Percentiles rank a stretch among this genome's conserved stretches.
Evolutionary conservation across 2,329 filamentous ascomycete species (phyloP).

Genomic region (Sporothrix euskadiensis): DNA sequence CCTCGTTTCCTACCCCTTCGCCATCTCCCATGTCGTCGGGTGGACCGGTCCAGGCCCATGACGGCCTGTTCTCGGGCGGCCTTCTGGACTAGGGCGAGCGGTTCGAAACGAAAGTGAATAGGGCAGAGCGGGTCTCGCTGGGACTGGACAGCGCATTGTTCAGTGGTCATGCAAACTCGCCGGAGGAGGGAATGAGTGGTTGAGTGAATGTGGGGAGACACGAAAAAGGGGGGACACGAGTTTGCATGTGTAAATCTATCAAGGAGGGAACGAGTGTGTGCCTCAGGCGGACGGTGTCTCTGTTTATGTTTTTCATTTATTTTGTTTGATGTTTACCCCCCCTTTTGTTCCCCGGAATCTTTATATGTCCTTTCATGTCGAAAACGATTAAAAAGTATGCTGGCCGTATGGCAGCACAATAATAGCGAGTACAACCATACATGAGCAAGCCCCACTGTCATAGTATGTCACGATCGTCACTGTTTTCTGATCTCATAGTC

Average conservation of each 20-base stretch:
- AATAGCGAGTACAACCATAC: conserved; percentile 10
- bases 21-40: neutral
- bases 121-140: neutral
- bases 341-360: neutral
- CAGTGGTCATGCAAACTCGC: conserved; percentile 4
- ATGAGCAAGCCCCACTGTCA: neutral
- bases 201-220: neutral
- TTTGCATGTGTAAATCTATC: conserved; percentile 22
- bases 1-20: neutral
- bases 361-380: conserved; percentile 3
- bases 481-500: neutral
- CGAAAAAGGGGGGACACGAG: neutral
- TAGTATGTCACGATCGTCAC: neutral
- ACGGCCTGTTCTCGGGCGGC: neutral
- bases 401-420: conserved; percentile 2
- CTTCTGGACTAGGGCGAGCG: neutral
- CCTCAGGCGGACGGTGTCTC: neutral
- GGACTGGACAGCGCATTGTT: neutral
- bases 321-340: neutral
- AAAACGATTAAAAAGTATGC: conserved; percentile 12
- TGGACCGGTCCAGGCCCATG: neutral
- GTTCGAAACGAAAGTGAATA: neutral
- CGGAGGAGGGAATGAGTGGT: neutral
- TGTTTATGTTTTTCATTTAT: conserved; percentile 3
- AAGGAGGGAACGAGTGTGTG: neutral